Evolutionary conservation across 257 asterid species (phyloP), one percentile per base, ranked within the genome.

Genomic region (Gardenia jasminoides): DNA sequence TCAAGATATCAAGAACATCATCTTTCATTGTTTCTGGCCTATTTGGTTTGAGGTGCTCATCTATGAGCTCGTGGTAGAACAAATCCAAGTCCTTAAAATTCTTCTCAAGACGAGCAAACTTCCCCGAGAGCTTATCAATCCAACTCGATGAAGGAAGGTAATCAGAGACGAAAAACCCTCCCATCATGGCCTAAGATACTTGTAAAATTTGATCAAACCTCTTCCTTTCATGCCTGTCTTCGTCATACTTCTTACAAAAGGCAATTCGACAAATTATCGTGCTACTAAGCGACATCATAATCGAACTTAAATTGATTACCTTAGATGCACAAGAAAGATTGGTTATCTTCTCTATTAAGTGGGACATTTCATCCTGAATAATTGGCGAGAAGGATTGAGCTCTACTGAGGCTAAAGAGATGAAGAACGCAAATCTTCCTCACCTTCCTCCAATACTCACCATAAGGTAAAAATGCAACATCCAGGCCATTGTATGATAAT

Each of bases 101-200:
- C 86, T 71, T 77, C 0, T 86, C 88, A 6, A 88, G 88, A 8
- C 85, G 84, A 19, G 19, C 74, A 66, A 61, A 58, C 88, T 80
- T 80, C 8, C 91, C 91, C 0, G 83, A 54, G 20, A 88, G 17
- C 28, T 43, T 79, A 75, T 88, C 89, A 69, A 73, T 73, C 77
- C 77, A 73, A 4, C 48, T 24, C 1, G 30, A 30, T 9, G 44
- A 31, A 52, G 77, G 77, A 52, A 73, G 31, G 31, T 52, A 72
- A 73, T 73, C 77, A 11, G 77, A 56, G 66, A 73, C 30, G 8
- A 73, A 73, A 52, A 73, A 52, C 10, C 67, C 77, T 0, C 20
- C 24, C 0, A 73, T 1, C 77, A 73, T 30, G 3, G 77, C 77
- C 28, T 73, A 48, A 4, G 44, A 6, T 33, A 52, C 77, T 4